Evolutionary conservation across 805 yeast species (phyloP).

Genomic region (Candida tallmaniae): DNA sequence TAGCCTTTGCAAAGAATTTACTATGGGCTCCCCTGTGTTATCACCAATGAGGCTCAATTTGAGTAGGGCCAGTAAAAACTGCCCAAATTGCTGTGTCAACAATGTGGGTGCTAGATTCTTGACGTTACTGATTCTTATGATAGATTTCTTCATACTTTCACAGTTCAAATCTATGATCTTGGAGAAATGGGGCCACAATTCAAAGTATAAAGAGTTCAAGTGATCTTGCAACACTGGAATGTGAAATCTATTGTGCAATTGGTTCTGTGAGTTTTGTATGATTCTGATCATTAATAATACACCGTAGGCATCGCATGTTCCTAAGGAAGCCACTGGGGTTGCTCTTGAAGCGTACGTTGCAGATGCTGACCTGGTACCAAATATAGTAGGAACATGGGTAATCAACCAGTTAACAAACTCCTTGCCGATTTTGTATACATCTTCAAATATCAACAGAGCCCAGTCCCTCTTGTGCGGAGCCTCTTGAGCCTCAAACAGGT

Average conservation of each 20-base stretch:
- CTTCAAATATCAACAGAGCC: constrained; percentile 34
- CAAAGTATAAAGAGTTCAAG: constrained; percentile 57
- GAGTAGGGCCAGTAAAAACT: constrained; percentile 64
- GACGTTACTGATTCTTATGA: constrained; percentile 11
- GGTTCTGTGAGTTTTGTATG: constrained; percentile 59
- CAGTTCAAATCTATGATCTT: constrained; percentile 73
- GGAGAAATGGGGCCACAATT: constrained; percentile 86
- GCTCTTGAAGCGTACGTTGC: constrained; percentile 31
- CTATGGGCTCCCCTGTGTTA: constrained; percentile 61
- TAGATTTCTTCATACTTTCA: constrained; percentile 53
- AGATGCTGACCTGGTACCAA: constrained; percentile 28
- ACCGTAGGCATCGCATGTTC: constrained; percentile 72
- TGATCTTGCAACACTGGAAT: constrained; percentile 72
- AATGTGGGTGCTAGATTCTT: constrained; percentile 42
- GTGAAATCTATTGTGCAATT: constrained; percentile 58
- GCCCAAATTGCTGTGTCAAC: constrained; percentile 77
- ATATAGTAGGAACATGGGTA: constrained; percentile 33
- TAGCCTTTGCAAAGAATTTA: constrained; percentile 61
- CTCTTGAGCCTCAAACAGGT: constrained; percentile 6
- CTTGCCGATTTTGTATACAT: constrained; percentile 38
- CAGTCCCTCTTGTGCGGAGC: constrained; percentile 19
- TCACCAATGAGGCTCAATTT: constrained; percentile 36
- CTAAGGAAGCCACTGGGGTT: constrained; percentile 20
- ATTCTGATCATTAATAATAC: constrained; percentile 70
- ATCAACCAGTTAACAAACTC: constrained; percentile 44